Conservation (phyloP, 495 filamentous ascomycete species). For the Letharia lupina region DNA sequence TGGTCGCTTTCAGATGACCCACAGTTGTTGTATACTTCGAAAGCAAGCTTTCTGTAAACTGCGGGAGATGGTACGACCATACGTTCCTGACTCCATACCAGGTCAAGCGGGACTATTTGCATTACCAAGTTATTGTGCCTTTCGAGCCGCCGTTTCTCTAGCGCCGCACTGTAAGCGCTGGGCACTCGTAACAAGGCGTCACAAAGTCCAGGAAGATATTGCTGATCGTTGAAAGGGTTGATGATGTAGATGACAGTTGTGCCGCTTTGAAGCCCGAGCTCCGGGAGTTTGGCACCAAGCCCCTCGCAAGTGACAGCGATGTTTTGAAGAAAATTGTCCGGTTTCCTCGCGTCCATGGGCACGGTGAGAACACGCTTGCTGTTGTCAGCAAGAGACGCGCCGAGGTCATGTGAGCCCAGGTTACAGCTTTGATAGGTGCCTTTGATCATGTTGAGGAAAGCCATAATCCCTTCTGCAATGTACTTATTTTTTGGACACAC, state of each 20-base stretch:
- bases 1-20: conserved; percentile 42
- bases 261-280: conserved; percentile 30
- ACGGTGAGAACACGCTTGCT: conserved; percentile 47
- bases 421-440: conserved; percentile 71
- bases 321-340: conserved; percentile 27
- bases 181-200: conserved; percentile 68
- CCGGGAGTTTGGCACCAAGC: conserved; percentile 13
- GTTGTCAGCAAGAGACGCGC: conserved; percentile 43
- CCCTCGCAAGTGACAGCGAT: conserved; percentile 31
- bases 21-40: conserved; percentile 86
- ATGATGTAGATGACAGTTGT: conserved; percentile 84
- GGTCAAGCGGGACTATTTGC: conserved; percentile 69
- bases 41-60: conserved; percentile 59
- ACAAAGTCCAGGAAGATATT: conserved; percentile 66
- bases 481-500: conserved; percentile 61
- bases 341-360: conserved; percentile 23
- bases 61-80: conserved; percentile 59
- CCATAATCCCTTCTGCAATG: conserved; percentile 49
- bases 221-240: conserved; percentile 59
- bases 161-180: conserved; percentile 54
- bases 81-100: conserved; percentile 56
- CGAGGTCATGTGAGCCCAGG: conserved; percentile 60
- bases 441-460: conserved; percentile 63
- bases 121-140: conserved; percentile 63
- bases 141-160: conserved; percentile 38